These are phyloP conservation scores for Calonectria pseudoreteaudii DNA, from an alignment of 2,329 filamentous ascomycete genomes.

Conservation along the genomic window DNA sequence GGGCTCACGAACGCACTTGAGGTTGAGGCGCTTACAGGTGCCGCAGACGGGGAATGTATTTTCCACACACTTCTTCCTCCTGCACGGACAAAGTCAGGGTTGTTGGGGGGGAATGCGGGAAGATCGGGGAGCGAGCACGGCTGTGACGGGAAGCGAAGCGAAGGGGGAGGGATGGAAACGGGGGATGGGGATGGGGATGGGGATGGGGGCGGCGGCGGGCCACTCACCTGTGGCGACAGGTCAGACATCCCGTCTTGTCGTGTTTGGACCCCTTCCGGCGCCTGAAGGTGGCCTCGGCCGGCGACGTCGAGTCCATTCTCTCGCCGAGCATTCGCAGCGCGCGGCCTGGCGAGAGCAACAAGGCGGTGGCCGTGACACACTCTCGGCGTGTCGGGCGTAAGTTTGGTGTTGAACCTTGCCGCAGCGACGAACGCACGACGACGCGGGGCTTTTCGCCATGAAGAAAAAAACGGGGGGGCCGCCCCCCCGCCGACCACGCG, in stretches of 20 bases:
- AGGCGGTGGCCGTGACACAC: background rate
- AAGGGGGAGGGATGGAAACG: too few species aligned
- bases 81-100: background rate
- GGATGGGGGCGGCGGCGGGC: background rate
- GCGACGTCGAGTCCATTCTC: background rate
- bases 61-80: conserved; percentile 14
- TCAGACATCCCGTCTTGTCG: conserved; percentile 18
- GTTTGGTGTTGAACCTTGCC: background rate
- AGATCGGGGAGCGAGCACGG: background rate
- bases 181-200: background rate
- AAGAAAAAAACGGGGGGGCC: background rate
- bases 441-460: background rate
- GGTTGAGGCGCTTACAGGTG: conserved; percentile 9
- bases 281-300: background rate
- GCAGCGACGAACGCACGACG: background rate
- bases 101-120: background rate
- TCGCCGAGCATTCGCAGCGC: background rate
- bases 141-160: background rate
- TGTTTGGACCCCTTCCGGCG: conserved; percentile 15
- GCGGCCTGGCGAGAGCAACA: background rate
- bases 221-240: conserved; percentile 20
- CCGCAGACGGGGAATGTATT: conserved; percentile 16
- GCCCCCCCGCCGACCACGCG: background rate
- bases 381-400: conserved; percentile 4
- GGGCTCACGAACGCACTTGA: conserved; percentile 2